Conservation (phyloP, 176 grass and related monocot genomes). For the Aegilops sharonensis region DNA sequence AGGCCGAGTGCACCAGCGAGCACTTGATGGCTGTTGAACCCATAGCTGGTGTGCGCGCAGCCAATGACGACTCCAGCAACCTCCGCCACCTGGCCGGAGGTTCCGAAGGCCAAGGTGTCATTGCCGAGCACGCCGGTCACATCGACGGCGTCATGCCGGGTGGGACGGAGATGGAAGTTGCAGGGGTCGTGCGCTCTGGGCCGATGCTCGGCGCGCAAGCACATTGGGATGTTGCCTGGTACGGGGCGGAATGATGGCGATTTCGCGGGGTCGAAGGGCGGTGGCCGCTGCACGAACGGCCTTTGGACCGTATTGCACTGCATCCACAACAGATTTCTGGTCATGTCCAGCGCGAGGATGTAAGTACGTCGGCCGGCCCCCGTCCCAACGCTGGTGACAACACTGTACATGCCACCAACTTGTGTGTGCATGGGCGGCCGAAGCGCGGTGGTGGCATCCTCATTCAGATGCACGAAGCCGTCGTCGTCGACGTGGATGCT, state of each 20-base stretch:
- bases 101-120: too few species aligned
- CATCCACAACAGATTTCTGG: not conserved
- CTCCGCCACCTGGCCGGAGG: too few species aligned
- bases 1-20: not conserved
- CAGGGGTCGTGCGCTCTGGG: not conserved
- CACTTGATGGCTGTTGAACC: not conserved
- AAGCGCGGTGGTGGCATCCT: not conserved
- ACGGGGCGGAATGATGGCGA: not conserved
- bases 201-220: not conserved
- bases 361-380: not conserved
- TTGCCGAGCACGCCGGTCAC: too few species aligned
- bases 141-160: not conserved
- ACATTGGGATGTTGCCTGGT: not conserved
- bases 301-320: not conserved
- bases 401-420: not conserved
- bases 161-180: not conserved
- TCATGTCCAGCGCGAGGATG: not conserved
- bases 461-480: not conserved
- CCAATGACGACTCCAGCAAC: not conserved
- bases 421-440: not conserved
- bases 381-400: not conserved
- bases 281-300: not conserved
- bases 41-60: not conserved
- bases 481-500: not conserved
- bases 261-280: not conserved